phyloP scores from a whole-genome alignment of 805 yeast species.

The Cyberlindnera xylosilytica region DNA sequence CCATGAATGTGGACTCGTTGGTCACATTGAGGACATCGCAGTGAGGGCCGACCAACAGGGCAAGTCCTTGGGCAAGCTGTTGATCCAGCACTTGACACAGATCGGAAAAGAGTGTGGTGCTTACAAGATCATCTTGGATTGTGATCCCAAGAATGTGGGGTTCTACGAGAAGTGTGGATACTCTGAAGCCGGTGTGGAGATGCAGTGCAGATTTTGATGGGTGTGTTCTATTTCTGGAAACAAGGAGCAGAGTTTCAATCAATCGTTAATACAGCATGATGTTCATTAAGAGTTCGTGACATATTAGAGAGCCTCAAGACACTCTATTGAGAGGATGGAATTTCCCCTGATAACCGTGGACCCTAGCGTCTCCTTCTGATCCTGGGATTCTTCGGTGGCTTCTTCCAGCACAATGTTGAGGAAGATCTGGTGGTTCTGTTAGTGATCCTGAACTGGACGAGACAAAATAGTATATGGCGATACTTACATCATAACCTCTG shows the following conservation, averaged over 20 bases:
- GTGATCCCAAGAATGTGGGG: slow-evolving; percentile 75
- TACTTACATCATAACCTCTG: slow-evolving; percentile 67
- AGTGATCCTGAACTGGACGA: not conserved
- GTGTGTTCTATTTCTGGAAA: not conserved
- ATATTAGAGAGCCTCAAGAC: slow-evolving; percentile 25
- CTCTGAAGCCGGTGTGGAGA: slow-evolving; percentile 60
- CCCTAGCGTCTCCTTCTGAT: slow-evolving; percentile 57
- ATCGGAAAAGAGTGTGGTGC: slow-evolving; percentile 64
- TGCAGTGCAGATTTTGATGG: slow-evolving; percentile 48
- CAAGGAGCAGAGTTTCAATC: too few species aligned
- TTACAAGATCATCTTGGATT: slow-evolving; percentile 87
- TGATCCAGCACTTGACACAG: slow-evolving; percentile 60
- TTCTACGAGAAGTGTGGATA: slow-evolving; percentile 91
- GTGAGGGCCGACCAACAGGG: slow-evolving; percentile 79
- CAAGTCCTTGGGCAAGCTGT: slow-evolving; percentile 64
- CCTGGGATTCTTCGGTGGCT: slow-evolving; percentile 56
- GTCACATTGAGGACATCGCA: slow-evolving; percentile 94
- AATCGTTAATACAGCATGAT: too few species aligned
- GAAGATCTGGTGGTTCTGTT: slow-evolving; percentile 41
- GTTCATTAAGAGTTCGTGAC: too few species aligned
- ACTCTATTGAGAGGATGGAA: slow-evolving; percentile 68
- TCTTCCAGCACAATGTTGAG: slow-evolving; percentile 69
- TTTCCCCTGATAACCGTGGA: slow-evolving; percentile 76
- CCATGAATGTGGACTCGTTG: slow-evolving; percentile 81
- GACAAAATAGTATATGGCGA: too few species aligned